Evolutionary conservation across 139 green algal species (phyloP), one percentile per base, ranked within the genome.

Genomic region (Asterochloris sp.): DNA sequence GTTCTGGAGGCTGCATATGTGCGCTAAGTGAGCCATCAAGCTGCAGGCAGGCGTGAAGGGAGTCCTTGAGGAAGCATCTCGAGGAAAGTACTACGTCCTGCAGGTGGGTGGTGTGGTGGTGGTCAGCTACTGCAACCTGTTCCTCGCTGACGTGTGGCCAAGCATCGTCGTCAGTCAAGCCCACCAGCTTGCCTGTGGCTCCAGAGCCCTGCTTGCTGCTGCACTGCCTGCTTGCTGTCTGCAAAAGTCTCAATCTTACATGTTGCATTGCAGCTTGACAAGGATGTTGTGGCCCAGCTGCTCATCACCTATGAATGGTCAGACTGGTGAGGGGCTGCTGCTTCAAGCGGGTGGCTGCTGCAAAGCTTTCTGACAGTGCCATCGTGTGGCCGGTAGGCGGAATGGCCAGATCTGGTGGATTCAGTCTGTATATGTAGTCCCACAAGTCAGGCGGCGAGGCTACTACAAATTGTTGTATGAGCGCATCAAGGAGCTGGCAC

Each of bases 251-350:
- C 16, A 85, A 26, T 15, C 54, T 68, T 83, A 83, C 69, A 83
- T 71, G n/a, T 11, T 84, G 19, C 38, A 2, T 29, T 84, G 74
- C 78, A 88, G 86, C 66, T 83, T 74, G 61, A 85, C 10, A 84
- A 71, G 0, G 54, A 71, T 1, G 75, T 89, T 19, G 83, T 88
- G 9, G 88, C 85, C 10, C 86, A 91, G 76, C 88, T 93, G 14
- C 91, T 93, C 87, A 92, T 93, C 62, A 93, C 90, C 16, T 86
- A 83, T 38, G 90, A 93, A 71, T 93, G 89, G 89, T 84, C 64
- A 26, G 89, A 91, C 76, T 91, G 87, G 89, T 85, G 26, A 17
- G 68, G 12, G 10, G 17, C 13, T 26, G 13, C 15, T 11, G 21
- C 60, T 11, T 0, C 29, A 6, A 73, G 8, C 27, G 12, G 16